Evolutionary conservation across 176 grass and related monocot species (phyloP).

Genomic region (Eleusine coracana): DNA sequence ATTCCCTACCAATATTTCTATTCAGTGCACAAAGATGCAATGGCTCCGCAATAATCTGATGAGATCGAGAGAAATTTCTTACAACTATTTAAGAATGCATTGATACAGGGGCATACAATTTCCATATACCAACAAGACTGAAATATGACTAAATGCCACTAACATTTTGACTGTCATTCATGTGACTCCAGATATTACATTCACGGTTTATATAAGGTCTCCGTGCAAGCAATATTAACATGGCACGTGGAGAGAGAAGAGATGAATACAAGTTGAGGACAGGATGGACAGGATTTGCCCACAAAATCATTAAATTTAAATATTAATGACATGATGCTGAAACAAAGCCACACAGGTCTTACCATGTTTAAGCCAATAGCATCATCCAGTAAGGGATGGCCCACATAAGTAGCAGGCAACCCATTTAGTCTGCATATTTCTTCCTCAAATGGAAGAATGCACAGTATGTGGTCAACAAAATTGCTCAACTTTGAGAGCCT

Average conservation of each 20-base stretch:
- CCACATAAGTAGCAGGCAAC: constrained; percentile 88
- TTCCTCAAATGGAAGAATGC: constrained; percentile 97
- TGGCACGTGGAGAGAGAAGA: constrained; percentile 6
- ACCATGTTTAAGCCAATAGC: constrained; percentile 66
- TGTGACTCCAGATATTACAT: constrained; percentile 3
- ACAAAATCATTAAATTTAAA: constrained; percentile 9
- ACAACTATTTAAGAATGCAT: constrained; percentile 1
- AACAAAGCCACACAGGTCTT: constrained; percentile 27
- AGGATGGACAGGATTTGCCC: neutral
- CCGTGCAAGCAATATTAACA: constrained; percentile 19
- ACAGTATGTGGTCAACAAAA: constrained; percentile 91
- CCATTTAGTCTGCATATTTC: constrained; percentile 79
- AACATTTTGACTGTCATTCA: constrained; percentile 1
- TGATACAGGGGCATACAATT: neutral
- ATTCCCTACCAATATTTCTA: neutral
- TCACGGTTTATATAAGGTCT: neutral
- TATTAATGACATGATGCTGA: constrained; percentile 6
- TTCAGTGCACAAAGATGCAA: neutral
- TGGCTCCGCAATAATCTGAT: neutral
- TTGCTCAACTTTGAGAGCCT: constrained; percentile 58
- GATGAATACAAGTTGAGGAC: neutral
- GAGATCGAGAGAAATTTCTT: neutral
- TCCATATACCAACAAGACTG: neutral
- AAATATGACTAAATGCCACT: neutral
- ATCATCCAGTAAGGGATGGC: constrained; percentile 87